Evolutionary conservation across 495 filamentous ascomycete genomes (phyloP), one percentile per base, ranked within the genome.

Genomic region (Paragyromitra xinjiangensis): DNA sequence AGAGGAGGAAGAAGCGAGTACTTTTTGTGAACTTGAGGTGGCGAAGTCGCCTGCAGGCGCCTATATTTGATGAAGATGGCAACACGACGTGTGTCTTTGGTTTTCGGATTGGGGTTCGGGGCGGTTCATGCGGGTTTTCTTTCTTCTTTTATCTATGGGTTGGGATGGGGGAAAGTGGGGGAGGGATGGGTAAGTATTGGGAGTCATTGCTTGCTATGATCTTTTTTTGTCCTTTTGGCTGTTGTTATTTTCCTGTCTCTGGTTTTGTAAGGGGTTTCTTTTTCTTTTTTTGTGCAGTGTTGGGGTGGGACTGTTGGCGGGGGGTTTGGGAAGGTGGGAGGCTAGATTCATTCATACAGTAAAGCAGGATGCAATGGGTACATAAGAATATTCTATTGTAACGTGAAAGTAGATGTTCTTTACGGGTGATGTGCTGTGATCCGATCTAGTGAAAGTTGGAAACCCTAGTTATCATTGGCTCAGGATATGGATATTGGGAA

Each of bases 1-100:
- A 89, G 94, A 69, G 90, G 92, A 44, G 92, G 92, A 12, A 89
- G 93, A 39, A 92, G 91, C 71, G 95, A 99, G 84, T 99, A 99
- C 86, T 99, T 99, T 85, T 85, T 99, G 85, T 99, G 88, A 90
- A 69, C 48, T 8, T 70, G 24, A 14, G 11, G 24, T 53, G 9
- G 45, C 44, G 3, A 53, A 42, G n/a, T 58, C 22, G 22, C 44
- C 44, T 69, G 37, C 7, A 56, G 48, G 50, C 37, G 37, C 39
- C 19, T 61, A 61, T 45, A 39, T 70, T 55, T 61, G 67, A 61
- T 37, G 67, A 24, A 70, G 40, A 59, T 61, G 37, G 48, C 22
- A 39, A 59, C 67, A 40, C 22, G 39, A 59, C 39, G 66, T 45
- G 50, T 55, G 37, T 44, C 53, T 61, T 70, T 40, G 55, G 16